Evolutionary conservation across 257 asterid genomes (phyloP).

Genomic region (Fraxinus cuspidata): DNA sequence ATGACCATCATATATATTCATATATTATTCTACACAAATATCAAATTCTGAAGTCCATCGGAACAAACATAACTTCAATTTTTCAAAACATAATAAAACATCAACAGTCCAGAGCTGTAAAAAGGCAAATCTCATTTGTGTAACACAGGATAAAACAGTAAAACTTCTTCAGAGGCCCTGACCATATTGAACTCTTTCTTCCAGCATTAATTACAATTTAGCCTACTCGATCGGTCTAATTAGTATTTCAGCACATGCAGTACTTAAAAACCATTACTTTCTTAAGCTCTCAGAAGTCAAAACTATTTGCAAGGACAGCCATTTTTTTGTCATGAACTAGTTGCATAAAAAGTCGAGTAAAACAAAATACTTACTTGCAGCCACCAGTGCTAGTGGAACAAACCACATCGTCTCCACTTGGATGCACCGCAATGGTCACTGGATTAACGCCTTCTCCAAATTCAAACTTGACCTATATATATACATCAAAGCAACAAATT

Average conservation of each 20-base stretch:
- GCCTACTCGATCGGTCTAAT: not conserved
- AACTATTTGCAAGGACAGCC: not conserved
- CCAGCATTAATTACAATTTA: not conserved
- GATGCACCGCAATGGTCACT: slow-evolving; percentile 72
- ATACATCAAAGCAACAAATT: slow-evolving; percentile 11
- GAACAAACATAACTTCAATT: not conserved
- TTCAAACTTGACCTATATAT: slow-evolving; percentile 59
- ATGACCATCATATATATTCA: not conserved
- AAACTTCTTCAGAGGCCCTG: not conserved
- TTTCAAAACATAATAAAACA: not conserved
- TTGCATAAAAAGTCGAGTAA: not conserved
- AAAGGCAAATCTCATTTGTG: not conserved
- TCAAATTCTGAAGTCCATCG: not conserved
- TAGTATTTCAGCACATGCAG: not conserved
- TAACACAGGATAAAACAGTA: not conserved
- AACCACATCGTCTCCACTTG: slow-evolving; percentile 77
- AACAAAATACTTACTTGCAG: slow-evolving; percentile 66
- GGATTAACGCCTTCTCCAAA: slow-evolving; percentile 75
- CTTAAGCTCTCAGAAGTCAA: not conserved
- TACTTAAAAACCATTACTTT: not conserved
- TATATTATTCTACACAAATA: not conserved
- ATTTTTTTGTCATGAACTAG: not conserved
- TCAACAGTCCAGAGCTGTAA: not conserved
- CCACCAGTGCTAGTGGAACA: slow-evolving; percentile 87
- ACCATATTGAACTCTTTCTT: not conserved